Base-by-base conservation (phyloP, 352 stramenopile species). In the Globisporangium uncinulatum region DNA sequence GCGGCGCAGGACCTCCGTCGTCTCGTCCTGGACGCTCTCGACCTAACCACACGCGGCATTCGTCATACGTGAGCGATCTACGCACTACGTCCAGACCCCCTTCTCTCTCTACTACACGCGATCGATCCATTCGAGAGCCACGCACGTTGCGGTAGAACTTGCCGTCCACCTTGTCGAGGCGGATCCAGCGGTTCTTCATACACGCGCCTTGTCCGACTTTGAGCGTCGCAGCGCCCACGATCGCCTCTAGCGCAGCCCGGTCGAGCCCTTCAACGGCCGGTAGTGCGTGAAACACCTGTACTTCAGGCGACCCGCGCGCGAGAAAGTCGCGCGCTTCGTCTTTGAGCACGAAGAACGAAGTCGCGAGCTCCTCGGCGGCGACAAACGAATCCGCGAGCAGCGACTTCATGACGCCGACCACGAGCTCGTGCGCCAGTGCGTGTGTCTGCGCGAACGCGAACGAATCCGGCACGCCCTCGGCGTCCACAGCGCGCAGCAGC, bases 121-220 rank as follows among this genome's bases (percentile, higher is more conserved):
- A 29, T 29, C 24, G 24, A 29, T 29, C 24, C 34, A 39, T 13
- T 39, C 34, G 34, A 20, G 34, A 17, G n/a, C 2, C 13, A 63
- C 62, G 42, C 68, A 86, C 79, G 54, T 84, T 89, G 72, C 83
- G 83, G 66, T 86, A 88, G 51, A 98, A 76, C 63, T 95, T 94
- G 20, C 77, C 82, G n/a, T 79, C 76, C 29, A 80, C 77, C 63
- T 95, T 95, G 73, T 98, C 89, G 57, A 98, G 89, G 53, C 92
- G 89, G 55, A 98, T 89, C 96, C 96, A 99, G 66, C 97, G 97
- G 76, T 98, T 98, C 78, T 98, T 98, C 92, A 99, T 98, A 71
- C 89, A 98, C 63, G 92, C 96, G 56, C 92, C 93, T 66, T 98
- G 92, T 11, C 96, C 97, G 67, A 99, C 92, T 68, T 99, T 99